Evolutionary conservation across 2,329 filamentous ascomycete species (phyloP).

Genomic region (Achaetomium macrosporum): DNA sequence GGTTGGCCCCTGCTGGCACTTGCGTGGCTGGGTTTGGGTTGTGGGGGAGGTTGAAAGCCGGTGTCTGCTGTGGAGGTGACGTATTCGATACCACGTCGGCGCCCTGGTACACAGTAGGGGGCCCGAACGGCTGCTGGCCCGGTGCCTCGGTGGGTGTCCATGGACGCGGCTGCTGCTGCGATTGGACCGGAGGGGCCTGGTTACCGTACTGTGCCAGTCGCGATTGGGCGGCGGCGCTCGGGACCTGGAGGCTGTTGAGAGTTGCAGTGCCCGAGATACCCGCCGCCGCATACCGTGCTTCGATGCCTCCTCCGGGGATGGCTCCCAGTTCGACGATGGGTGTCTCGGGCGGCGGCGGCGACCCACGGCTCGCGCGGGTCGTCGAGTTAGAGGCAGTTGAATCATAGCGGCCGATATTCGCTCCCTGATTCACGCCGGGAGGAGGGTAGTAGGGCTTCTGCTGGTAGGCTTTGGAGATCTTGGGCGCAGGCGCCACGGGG

Average conservation of each 20-base stretch:
- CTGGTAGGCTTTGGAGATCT: constrained; percentile 43
- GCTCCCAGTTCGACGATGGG: constrained; percentile 68
- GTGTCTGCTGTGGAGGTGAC: constrained; percentile 47
- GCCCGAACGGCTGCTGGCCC: constrained; percentile 79
- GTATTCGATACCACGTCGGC: constrained; percentile 58
- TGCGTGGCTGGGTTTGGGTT: constrained; percentile 34
- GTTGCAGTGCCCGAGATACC: constrained; percentile 85
- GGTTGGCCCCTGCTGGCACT: constrained; percentile 26
- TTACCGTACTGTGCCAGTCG: constrained; percentile 71
- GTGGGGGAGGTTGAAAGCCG: constrained; percentile 39
- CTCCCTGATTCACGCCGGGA: constrained; percentile 36
- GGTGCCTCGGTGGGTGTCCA: constrained; percentile 95
- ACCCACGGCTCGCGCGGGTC: constrained; percentile 84
- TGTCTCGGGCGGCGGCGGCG: constrained; percentile 90
- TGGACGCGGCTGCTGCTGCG: constrained; percentile 52
- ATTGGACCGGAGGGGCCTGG: constrained; percentile 35
- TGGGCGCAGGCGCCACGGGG: constrained; percentile 35
- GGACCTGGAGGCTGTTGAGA: constrained; percentile 61
- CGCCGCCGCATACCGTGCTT: constrained; percentile 83
- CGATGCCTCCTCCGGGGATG: constrained; percentile 74
- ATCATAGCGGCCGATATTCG: constrained; percentile 54
- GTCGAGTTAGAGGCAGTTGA: constrained; percentile 93
- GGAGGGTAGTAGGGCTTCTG: constrained; percentile 57
- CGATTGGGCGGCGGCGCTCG: constrained; percentile 77
- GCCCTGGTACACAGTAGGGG: constrained; percentile 88